A percentile compares a stretch with the other conserved stretches of the same genome.
phyloP scores from a whole-genome alignment of 345 rosid genomes.

The Moricandia moricandioides region DNA sequence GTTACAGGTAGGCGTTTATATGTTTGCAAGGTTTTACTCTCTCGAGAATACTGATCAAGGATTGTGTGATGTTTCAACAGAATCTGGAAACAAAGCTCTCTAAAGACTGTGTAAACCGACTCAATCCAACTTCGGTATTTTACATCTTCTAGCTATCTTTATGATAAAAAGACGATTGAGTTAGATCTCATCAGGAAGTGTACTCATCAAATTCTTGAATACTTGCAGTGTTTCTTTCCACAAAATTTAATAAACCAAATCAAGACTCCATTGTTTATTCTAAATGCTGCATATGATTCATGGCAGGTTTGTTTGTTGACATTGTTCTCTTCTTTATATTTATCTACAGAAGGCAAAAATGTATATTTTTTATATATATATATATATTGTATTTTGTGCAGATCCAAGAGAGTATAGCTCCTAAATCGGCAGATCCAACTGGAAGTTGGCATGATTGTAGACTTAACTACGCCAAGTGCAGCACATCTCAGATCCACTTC shows the following conservation, averaged over 20 bases:
- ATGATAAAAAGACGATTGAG: neutral
- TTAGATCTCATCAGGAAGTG: neutral
- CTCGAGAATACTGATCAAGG: neutral
- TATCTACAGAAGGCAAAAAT: neutral
- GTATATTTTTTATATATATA: too few relatives aligned
- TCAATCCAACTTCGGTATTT: constrained; percentile 39
- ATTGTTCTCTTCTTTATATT: neutral
- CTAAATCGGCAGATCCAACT: constrained; percentile 37
- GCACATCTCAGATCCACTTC: constrained; percentile 33
- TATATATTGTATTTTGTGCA: neutral
- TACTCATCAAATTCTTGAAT: neutral
- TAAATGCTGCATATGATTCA: constrained; percentile 40
- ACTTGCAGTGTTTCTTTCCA: constrained; percentile 39
- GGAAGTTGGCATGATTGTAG: constrained; percentile 37
- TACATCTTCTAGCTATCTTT: neutral
- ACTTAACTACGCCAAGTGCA: constrained; percentile 32
- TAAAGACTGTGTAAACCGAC: constrained; percentile 25
- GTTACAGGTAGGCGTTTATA: constrained; percentile 67
- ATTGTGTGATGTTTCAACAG: constrained; percentile 5
- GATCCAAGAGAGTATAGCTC: constrained; percentile 42
- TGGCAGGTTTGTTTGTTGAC: constrained; percentile 33
- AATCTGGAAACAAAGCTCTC: constrained; percentile 25
- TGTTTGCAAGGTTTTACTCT: neutral
- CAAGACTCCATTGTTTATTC: constrained; percentile 37
- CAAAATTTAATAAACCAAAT: constrained; percentile 34